Evolutionary conservation across 257 asterid genomes (phyloP), one percentile per base, ranked within the genome.

Genomic region (Solanum rostratum): DNA sequence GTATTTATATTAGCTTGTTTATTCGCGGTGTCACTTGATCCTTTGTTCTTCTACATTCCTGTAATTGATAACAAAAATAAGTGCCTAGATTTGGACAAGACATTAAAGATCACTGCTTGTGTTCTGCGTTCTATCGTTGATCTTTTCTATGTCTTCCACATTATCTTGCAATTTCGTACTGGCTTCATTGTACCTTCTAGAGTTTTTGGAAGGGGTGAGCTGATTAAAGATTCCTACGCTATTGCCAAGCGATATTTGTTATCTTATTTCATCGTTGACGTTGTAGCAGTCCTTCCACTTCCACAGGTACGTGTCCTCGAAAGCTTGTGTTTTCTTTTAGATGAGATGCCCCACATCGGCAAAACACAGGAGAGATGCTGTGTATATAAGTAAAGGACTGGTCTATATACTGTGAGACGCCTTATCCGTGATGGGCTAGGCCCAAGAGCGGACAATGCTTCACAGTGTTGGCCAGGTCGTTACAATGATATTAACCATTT

Each of bases 21-120:
- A 37, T 65, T 93, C 16, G 91, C 92, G 0, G 90, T 90, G 65
- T 86, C 92, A 2, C 30, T 93, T 33, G 96, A 93, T 79, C 97
- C 95, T 4, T 62, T 92, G 11, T 93, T 93, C 91, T 89, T 93
- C 85, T 93, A 93, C 90, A 87, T 90, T 86, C 96, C 96, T 11
- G 91, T 88, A 12, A 69, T 93, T 37, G 91, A 90, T 18, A 55
- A 46, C 79, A 14, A 9, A 5, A 83, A 41, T 2, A 85, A 79
- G 14, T 93, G 97, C 87, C 89, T 93, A 11, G 85, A 89, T 46
- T 54, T 89, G 84, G 96, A 93, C 63, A 43, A 78, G 46, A 78
- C 49, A 0, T 78, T 93, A 7, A 83, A 87, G 91, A 90, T 87
- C 71, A 33, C 63, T 62, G 91, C 92, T 65, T 91, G 93, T 43